Conservation (phyloP, 768 basidiomycete genomes). For the Suillus luteus region DNA sequence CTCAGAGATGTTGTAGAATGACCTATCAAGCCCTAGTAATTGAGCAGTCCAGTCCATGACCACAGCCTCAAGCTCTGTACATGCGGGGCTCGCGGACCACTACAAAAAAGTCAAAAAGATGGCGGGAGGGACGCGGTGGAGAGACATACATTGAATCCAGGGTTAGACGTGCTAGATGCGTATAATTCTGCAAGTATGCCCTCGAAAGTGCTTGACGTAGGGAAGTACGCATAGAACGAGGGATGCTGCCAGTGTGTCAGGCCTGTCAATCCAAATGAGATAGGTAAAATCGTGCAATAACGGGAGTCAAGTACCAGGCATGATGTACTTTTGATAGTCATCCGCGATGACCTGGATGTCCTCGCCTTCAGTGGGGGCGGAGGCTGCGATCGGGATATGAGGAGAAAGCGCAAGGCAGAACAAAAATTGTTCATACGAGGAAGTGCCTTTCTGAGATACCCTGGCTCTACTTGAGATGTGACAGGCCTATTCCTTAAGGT, state of each 20-base stretch:
- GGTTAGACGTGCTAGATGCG: constrained; percentile 71
- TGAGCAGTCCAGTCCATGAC: constrained; percentile 92
- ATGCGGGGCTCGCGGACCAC: constrained; percentile 91
- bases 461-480: constrained; percentile 77
- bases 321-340: constrained; percentile 78
- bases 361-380: constrained; percentile 71
- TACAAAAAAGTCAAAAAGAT: constrained; percentile 30
- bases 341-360: constrained; percentile 70
- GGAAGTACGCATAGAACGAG: constrained; percentile 88
- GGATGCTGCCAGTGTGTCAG: constrained; percentile 93
- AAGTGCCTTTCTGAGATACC: constrained; percentile 71
- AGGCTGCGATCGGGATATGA: constrained; percentile 32
- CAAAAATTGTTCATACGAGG: constrained; percentile 47
- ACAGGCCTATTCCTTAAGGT: constrained; percentile 66
- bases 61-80: constrained; percentile 85
- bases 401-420: not conserved
- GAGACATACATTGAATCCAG: constrained; percentile 79
- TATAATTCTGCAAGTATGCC: constrained; percentile 86
- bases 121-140: not conserved
- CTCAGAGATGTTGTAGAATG: constrained; percentile 66
- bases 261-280: constrained; percentile 41
- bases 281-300: not conserved
- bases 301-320: constrained; percentile 62
- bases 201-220: constrained; percentile 76
- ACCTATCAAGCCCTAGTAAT: constrained; percentile 68